Evolutionary conservation across 805 yeast species (phyloP).

Genomic region (Wickerhamiella sorbophila): DNA sequence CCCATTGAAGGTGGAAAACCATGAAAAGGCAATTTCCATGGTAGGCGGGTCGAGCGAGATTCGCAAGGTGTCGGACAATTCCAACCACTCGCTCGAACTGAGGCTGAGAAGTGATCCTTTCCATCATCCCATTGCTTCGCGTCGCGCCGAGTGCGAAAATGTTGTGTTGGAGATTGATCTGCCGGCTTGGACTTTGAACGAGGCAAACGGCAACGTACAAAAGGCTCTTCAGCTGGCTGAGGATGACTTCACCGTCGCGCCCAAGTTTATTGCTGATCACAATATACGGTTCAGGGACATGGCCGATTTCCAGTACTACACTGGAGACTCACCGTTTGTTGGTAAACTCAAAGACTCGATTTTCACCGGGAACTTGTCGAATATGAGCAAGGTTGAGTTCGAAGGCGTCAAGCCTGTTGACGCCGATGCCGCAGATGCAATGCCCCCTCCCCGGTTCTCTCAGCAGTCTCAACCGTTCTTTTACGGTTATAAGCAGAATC

Average conservation of each 20-base stretch:
- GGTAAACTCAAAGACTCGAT: constrained; percentile 29
- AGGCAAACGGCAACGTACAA: constrained; percentile 30
- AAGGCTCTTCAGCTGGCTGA: constrained; percentile 52
- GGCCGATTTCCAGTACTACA: constrained; percentile 71
- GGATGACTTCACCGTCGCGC: constrained; percentile 35
- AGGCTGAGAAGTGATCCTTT: constrained; percentile 26
- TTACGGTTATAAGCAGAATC: constrained; percentile 65
- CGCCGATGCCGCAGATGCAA: constrained; percentile 40
- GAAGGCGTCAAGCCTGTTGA: constrained; percentile 12
- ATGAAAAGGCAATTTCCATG: constrained; percentile 30
- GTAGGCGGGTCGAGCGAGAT: constrained; percentile 36
- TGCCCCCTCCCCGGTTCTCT: constrained; percentile 81
- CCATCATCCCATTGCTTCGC: constrained; percentile 36
- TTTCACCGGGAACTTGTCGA: constrained; percentile 29
- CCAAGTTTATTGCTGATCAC: constrained; percentile 52
- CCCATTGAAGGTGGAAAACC: constrained; percentile 51
- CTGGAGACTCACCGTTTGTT: constrained; percentile 42
- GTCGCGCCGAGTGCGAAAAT: constrained; percentile 17
- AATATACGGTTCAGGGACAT: constrained; percentile 69
- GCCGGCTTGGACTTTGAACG: constrained; percentile 19
- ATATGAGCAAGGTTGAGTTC: constrained; percentile 29
- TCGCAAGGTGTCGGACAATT: constrained; percentile 23
- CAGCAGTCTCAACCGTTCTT: constrained; percentile 61
- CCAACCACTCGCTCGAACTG: constrained; percentile 24
- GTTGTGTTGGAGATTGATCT: constrained; percentile 24